These are phyloP conservation scores for Claviceps citrina DNA, from an alignment of 2,329 filamentous ascomycete species.

Conservation along the genomic window DNA sequence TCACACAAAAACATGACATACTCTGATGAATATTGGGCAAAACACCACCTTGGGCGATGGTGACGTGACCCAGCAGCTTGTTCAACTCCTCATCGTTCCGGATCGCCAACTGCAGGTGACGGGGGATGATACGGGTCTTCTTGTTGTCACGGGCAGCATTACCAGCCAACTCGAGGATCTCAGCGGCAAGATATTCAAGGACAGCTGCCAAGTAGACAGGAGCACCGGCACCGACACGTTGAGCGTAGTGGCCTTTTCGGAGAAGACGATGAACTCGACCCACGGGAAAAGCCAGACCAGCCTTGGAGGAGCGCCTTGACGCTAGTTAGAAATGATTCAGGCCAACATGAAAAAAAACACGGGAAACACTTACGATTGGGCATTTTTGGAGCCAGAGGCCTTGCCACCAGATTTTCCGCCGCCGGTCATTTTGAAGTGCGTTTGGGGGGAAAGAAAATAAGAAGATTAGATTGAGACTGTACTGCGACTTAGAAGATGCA, in stretches of 20 bases:
- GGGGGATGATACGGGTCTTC: constrained; percentile 99
- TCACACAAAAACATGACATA: constrained; percentile 32
- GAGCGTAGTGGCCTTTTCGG: constrained; percentile 98
- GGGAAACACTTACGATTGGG: constrained; percentile 72
- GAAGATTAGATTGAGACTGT: background rate
- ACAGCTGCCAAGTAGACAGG: constrained; percentile 95
- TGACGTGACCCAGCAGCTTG: constrained; percentile 93
- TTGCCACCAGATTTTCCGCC: constrained; percentile 99
- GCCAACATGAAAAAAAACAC: background rate
- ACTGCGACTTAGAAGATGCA: too few relatives aligned
- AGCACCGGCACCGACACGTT: constrained; percentile 97
- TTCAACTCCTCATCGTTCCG: constrained; percentile 99
- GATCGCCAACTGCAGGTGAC: constrained; percentile 97
- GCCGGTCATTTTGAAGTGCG: constrained; percentile 86
- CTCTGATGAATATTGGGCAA: constrained; percentile 95
- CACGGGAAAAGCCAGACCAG: constrained; percentile 95
- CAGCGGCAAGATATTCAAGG: constrained; percentile 94
- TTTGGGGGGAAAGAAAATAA: constrained; percentile 10
- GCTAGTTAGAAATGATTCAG: background rate
- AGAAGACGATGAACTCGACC: constrained; percentile 98
- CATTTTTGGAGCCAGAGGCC: constrained; percentile 97
- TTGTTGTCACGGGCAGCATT: constrained; percentile 99
- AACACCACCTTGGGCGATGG: constrained; percentile 93
- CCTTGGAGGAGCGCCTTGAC: constrained; percentile 88
- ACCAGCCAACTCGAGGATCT: constrained; percentile 96